A percentile compares a stretch with the other conserved stretches of the same genome.
Evolutionary conservation across 2,329 filamentous ascomycete species (phyloP).

Genomic region (Colletotrichum musae): DNA sequence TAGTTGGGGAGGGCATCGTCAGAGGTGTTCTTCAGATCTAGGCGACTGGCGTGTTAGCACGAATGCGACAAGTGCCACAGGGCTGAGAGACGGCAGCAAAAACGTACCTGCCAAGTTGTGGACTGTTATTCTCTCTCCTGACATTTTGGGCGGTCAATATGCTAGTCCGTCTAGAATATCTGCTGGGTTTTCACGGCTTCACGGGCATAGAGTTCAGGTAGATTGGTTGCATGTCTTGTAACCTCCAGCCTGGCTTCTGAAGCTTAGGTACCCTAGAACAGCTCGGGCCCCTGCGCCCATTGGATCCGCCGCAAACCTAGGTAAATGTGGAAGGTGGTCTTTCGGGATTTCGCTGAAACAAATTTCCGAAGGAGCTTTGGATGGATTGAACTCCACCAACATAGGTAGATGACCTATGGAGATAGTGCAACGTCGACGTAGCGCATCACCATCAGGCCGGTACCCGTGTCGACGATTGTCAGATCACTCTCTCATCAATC

Average conservation of each 20-base stretch:
- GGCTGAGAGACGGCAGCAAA: slow-evolving; percentile 7
- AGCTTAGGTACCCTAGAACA: slow-evolving; percentile 19
- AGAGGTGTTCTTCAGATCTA: slow-evolving; percentile 96
- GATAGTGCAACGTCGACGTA: slow-evolving; percentile 18
- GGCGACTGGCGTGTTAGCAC: slow-evolving; percentile 32
- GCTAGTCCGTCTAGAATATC: background rate
- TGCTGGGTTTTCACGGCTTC: background rate
- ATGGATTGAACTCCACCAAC: slow-evolving; percentile 10
- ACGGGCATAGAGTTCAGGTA: slow-evolving; percentile 22
- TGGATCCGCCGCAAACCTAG: slow-evolving; percentile 15
- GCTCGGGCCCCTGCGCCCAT: slow-evolving; percentile 33
- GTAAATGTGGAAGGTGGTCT: slow-evolving; percentile 45
- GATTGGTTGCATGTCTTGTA: slow-evolving; percentile 28
- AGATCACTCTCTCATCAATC: slow-evolving; percentile 1
- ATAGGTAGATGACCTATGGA: background rate
- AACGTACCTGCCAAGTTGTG: slow-evolving; percentile 75
- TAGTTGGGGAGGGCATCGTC: slow-evolving; percentile 97
- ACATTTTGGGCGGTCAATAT: slow-evolving; percentile 49
- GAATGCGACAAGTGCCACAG: slow-evolving; percentile 21
- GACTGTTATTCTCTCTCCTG: slow-evolving; percentile 73
- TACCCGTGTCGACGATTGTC: slow-evolving; percentile 21
- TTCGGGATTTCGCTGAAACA: slow-evolving; percentile 41
- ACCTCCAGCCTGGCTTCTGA: slow-evolving; percentile 41
- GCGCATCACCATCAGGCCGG: slow-evolving; percentile 18
- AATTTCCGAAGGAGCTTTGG: slow-evolving; percentile 39